Evolutionary conservation across 2,329 filamentous ascomycete species (phyloP).

Genomic region (Diaporthe nobilis): DNA sequence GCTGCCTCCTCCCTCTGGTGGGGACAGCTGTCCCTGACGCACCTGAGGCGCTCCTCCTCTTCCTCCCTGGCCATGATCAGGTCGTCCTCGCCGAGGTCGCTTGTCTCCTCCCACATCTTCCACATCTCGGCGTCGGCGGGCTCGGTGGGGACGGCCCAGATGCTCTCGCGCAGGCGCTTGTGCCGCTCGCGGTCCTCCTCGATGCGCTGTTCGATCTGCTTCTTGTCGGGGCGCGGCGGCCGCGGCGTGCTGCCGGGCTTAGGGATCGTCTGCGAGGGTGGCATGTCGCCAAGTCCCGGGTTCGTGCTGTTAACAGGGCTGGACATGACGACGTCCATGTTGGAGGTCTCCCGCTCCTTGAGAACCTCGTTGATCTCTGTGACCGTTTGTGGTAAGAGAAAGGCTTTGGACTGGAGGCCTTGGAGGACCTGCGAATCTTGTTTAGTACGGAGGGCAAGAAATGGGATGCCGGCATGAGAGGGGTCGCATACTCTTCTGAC

Average conservation of each 20-base stretch:
- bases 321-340: constrained; percentile 67
- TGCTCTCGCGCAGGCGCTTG: constrained; percentile 90
- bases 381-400: constrained; percentile 82
- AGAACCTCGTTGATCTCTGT: constrained; percentile 86
- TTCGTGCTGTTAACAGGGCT: constrained; percentile 62
- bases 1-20: constrained; percentile 49
- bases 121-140: constrained; percentile 79
- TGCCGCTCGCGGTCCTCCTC: constrained; percentile 97
- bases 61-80: constrained; percentile 84
- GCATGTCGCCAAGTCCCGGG: constrained; percentile 57
- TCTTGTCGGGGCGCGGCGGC: constrained; percentile 75
- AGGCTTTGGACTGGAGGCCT: constrained; percentile 77
- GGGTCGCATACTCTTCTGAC: constrained; percentile 76
- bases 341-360: constrained; percentile 80
- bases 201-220: constrained; percentile 94
- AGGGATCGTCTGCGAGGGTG: constrained; percentile 58
- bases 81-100: constrained; percentile 90
- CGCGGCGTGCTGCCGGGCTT: constrained; percentile 48
- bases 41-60: constrained; percentile 59
- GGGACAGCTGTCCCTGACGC: constrained; percentile 54
- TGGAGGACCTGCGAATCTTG: constrained; percentile 70
- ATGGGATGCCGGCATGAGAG: background rate
- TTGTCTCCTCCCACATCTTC: constrained; percentile 88
- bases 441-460: background rate
- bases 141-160: constrained; percentile 86